Evolutionary conservation across 306 rosid genomes (phyloP), one percentile per base, ranked within the genome.

Genomic region (Trifolium fragiferum): DNA sequence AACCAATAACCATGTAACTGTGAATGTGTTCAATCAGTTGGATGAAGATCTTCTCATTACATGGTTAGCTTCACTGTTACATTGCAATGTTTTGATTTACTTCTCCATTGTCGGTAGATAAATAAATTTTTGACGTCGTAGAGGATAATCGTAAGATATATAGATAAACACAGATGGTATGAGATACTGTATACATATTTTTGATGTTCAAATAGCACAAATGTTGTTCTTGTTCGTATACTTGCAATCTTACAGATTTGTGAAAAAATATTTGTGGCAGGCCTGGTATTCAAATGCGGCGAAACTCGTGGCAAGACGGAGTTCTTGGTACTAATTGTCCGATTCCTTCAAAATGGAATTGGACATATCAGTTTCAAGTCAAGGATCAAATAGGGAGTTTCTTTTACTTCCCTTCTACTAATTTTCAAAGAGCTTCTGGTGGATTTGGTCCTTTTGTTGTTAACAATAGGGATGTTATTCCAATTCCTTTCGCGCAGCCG

Each of bases 361-460:
- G 98, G 98, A 93, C 97, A 15, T 91, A 91, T 51, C 80, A 82
- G 51, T 93, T 93, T 81, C 98, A 93, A 82, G 97, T 89, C 51
- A 93, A 93, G 88, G 98, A 91, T 85, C 98, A 93, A 84, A 89
- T 93, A 55, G 98, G 98, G 65, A 93, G 98, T 80, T 93, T 81
- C 86, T 93, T 82, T 82, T 93, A 91, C 82, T 91, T 80, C 82
- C 98, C 98, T 62, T 88, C 98, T 23, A 77, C 86, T 25, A 78
- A 81, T 46, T 77, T 93, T 27, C 98, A 93, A 86, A 88, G 89
- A 82, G 94, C 98, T 63, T 70, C 97, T 27, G 97, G 98, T 66
- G 98, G 98, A 11, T 91, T 88, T 82, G 98, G 97, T 40, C 88
- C 96, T 55, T 41, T 93, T 67, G 80, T 88, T 61, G 57, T 89